Conservation (phyloP, 352 stramenopile genomes). For the Pythium pyrilobum region DNA sequence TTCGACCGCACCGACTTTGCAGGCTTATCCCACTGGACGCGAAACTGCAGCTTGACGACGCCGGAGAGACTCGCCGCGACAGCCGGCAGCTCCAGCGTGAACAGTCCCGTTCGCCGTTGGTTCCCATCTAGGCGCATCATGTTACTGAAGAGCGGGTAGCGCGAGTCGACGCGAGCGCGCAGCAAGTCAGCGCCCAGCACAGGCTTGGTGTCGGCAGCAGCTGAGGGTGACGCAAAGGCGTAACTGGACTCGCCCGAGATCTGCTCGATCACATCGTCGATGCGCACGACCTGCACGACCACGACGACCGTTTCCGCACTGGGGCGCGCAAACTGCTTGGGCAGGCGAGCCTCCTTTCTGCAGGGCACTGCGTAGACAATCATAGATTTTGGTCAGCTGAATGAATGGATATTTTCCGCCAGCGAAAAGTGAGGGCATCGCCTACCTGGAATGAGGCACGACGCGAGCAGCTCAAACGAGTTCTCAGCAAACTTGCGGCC, state of each 20-base stretch:
- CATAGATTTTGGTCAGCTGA: not conserved
- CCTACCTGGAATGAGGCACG: conserved; percentile 54
- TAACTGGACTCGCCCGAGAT: conserved; percentile 31
- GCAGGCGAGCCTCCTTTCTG: conserved; percentile 50
- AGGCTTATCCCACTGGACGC: conserved; percentile 38
- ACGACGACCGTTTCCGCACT: conserved; percentile 43
- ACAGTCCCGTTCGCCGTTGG: conserved; percentile 38
- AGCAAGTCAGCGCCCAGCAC: conserved; percentile 49
- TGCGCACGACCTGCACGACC: conserved; percentile 61
- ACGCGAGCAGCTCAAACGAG: conserved; percentile 45
- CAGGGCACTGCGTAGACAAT: conserved; percentile 35
- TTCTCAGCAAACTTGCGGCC: conserved; percentile 50
- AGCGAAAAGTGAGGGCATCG: not conserved
- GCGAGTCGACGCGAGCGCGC: conserved; percentile 19
- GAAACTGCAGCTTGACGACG: conserved; percentile 59
- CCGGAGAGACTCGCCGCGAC: conserved; percentile 28
- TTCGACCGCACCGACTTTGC: conserved; percentile 34
- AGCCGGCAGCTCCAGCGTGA: conserved; percentile 48
- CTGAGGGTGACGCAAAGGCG: conserved; percentile 28
- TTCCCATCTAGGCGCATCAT: conserved; percentile 48
- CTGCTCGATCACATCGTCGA: conserved; percentile 37
- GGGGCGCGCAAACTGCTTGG: conserved; percentile 33
- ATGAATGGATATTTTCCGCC: not conserved
- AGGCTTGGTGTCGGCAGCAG: conserved; percentile 2
- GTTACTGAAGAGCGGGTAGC: conserved; percentile 53